Base-by-base conservation (phyloP, 2,329 filamentous ascomycete species). In the Penicillium occitanis region DNA sequence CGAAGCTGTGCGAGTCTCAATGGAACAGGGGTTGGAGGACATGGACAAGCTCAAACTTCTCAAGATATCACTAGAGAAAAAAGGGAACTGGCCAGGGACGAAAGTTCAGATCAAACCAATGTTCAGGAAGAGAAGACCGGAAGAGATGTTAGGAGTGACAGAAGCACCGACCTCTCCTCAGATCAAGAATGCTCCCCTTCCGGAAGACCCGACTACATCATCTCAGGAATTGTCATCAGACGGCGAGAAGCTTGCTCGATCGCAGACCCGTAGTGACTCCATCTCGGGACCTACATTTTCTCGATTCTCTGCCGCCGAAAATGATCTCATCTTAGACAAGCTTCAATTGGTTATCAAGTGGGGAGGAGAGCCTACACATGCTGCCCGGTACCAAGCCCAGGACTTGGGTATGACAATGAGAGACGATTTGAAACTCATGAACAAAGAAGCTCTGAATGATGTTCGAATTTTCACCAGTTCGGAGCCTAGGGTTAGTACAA, bases 81-180 rank as follows among this genome's bases (percentile, higher is more conserved):
- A 99, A 78, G 93, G 93, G 1, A 89, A 88, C 22, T 97, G 94
- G 91, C 90, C 93, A 3, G 95, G 95, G 0, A 99, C 95, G 1
- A 99, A 99, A 77, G 93, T 99, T 1, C 95, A 99, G 78, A 98
- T 99, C 76, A 99, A 99, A 78, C 95, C 95, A 10, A 97, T 99
- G 93, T 99, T 99, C 78, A 89, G 93, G 61, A 97, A 94, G 81
- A 89, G 92, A 73, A 92, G 88, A 73, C 86, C 88, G 2, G 87
- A 91, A 61, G 87, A 89, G 69, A 76, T 81, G 66, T 67, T 69
- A 66, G 79, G 69, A 57, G 72, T 72, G 65, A 70, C 44, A 51
- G 60, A 35, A 70, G 57, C 62, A 13, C 63, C 53, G 13, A 63
- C 62, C 33, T 50, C 68, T 14, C 59, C 68, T 28, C 68, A 71